A percentile compares a stretch with the other conserved stretches of the same genome.
phyloP scores from a whole-genome alignment of 306 rosid genomes.

The Bauhinia variegata region DNA sequence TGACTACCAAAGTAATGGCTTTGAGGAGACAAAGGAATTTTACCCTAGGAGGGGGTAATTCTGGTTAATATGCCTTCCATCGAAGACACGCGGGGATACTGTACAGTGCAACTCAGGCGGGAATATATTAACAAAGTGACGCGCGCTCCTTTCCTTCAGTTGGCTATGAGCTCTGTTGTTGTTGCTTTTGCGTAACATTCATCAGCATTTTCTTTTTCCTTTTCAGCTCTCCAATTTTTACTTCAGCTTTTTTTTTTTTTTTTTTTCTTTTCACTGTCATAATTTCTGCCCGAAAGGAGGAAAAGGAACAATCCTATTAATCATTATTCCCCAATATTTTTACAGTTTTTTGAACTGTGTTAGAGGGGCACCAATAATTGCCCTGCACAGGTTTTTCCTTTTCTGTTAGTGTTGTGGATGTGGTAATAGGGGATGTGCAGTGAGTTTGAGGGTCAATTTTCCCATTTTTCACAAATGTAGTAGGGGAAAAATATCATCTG shows the following conservation, averaged over 20 bases:
- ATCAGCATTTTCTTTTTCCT: conserved; percentile 51
- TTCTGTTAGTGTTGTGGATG: conserved; percentile 31
- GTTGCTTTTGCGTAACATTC: conserved; percentile 59
- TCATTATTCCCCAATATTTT: conserved; percentile 16
- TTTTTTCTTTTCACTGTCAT: conserved; percentile 18
- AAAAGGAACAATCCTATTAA: conserved; percentile 22
- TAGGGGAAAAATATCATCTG: conserved; percentile 35
- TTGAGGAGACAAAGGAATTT: conserved; percentile 32
- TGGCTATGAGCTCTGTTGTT: conserved; percentile 50
- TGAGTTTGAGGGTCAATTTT: conserved; percentile 45
- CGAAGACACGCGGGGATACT: conserved; percentile 48
- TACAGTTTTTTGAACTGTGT: conserved; percentile 40
- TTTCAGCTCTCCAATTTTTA: conserved; percentile 38
- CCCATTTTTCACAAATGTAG: conserved; percentile 41
- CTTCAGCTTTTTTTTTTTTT: conserved; percentile 32
- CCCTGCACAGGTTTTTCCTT: conserved; percentile 40
- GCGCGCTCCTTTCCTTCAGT: conserved; percentile 34
- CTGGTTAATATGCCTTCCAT: conserved; percentile 47
- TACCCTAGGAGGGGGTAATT: conserved; percentile 42
- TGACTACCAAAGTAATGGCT: conserved; percentile 35
- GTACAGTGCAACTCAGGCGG: conserved; percentile 56
- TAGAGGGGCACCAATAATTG: conserved; percentile 50
- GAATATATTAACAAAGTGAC: conserved; percentile 45
- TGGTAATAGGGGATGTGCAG: conserved; percentile 39
- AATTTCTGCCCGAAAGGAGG: conserved; percentile 33